Evolutionary conservation across 108 stramenopile genomes (phyloP), one percentile per base, ranked within the genome.

Genomic region (Stephanodiscus triporus): DNA sequence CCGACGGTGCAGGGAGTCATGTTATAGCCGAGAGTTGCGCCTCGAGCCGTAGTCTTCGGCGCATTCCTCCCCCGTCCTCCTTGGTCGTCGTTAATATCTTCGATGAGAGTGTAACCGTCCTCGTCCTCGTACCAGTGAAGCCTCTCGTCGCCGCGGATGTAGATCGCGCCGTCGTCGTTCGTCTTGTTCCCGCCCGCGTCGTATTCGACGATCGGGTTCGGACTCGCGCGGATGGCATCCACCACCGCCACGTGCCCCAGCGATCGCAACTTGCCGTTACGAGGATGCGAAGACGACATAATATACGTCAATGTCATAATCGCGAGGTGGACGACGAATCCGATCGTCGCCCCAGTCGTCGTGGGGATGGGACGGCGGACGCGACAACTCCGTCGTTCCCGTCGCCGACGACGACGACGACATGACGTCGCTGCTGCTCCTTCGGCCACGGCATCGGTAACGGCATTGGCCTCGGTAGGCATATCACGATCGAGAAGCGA

Each of bases 71-170:
- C 43, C 43, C 43, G 14, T 16, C 14, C 14, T 61, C 63, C 54
- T 10, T 24, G 0, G n/a, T 14, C 34, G 59, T 27, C 43, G 23
- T 27, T 36, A 6, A 60, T 61, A 29, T 75, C 74, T n/a, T 76
- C 53, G 42, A 80, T 76, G 26, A 80, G 22, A 4, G 78, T 80
- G 30, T 63, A 80, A 20, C 78, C 78, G 22, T 75, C 24, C 20
- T 42, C 37, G 24, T 80, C 78, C 61, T 77, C 80, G 49, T 76
- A 71, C 70, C 71, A 77, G 50, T 81, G 75, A 63, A 55, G 66
- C 19, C 65, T 42, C 26, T 81, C 80, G 45, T 81, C 80, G 36
- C 80, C 80, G 16, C 70, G 68, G 16, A 81, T 27, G 53, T 72
- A 77, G 13, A 81, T 76, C 19, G 51, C n/a, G 78, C 58, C 26